Evolutionary conservation across 169 alveolate genomes (phyloP).

Genomic region (Blepharisma undulans): DNA sequence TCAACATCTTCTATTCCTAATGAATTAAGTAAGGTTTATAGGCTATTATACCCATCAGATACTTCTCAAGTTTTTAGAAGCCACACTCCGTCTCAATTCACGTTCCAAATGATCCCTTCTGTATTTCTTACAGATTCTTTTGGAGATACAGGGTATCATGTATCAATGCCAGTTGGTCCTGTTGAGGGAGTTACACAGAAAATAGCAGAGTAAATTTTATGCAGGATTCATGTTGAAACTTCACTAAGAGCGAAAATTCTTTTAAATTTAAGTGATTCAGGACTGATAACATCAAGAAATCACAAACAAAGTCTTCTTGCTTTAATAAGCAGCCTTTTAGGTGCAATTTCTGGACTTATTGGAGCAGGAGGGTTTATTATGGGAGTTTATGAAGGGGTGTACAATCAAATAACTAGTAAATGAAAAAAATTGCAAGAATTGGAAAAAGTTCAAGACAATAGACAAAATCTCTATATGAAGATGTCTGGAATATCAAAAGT

Average conservation of each 20-base stretch:
- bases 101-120: not conserved
- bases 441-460: no score
- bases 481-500: no score
- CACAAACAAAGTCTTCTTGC: not conserved
- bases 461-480: no score
- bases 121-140: no score
- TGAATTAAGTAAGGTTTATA: not conserved
- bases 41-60: not conserved
- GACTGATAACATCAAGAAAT: not conserved
- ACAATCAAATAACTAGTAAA: no score
- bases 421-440: no score
- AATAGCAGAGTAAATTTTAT: no score
- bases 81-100: not conserved
- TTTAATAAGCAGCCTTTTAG: not conserved
- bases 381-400: no score
- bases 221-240: no score
- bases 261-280: not conserved
- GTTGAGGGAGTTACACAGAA: no score
- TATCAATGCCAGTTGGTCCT: not conserved
- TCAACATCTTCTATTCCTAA: constrained; percentile 17
- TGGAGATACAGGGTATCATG: not conserved
- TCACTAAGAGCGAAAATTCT: no score
- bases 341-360: constrained; percentile 8
- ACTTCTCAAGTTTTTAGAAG: not conserved
- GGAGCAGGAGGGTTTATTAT: constrained; percentile 4